Conservation (phyloP, 2,329 filamentous ascomycete genomes). For the Alternaria novae-zelandiae region DNA sequence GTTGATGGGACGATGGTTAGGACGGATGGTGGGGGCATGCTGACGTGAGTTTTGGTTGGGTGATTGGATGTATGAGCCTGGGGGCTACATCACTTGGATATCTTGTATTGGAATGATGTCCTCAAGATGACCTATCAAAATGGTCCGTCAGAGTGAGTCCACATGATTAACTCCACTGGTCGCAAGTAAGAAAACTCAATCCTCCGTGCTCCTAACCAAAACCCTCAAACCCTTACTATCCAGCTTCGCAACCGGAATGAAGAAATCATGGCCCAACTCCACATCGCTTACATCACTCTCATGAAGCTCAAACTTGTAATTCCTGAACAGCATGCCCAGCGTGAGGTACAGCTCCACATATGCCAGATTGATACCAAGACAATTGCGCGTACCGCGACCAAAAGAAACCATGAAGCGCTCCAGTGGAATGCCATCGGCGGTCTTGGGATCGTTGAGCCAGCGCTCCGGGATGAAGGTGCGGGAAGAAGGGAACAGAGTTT, state of each 20-base stretch:
- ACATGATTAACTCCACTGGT: neutral
- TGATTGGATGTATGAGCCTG: neutral
- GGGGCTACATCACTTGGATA: neutral
- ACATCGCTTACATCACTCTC: slow-evolving; percentile 41
- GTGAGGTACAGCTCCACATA: slow-evolving; percentile 44
- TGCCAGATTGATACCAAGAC: slow-evolving; percentile 51
- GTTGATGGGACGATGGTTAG: slow-evolving; percentile 53
- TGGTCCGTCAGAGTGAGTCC: neutral
- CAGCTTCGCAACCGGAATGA: slow-evolving; percentile 43
- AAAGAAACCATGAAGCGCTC: slow-evolving; percentile 53
- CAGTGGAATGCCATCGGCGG: slow-evolving; percentile 38
- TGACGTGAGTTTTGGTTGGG: slow-evolving; percentile 5
- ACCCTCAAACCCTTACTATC: slow-evolving; percentile 48
- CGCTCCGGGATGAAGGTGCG: slow-evolving; percentile 49
- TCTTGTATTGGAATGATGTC: neutral
- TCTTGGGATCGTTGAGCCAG: slow-evolving; percentile 46
- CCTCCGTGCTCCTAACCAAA: slow-evolving; percentile 29
- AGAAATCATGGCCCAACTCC: slow-evolving; percentile 47
- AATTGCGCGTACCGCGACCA: slow-evolving; percentile 50
- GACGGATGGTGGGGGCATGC: slow-evolving; percentile 50
- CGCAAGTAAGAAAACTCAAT: slow-evolving; percentile 9
- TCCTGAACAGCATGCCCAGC: slow-evolving; percentile 42
- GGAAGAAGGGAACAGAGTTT: slow-evolving; percentile 47
- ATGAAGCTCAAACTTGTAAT: slow-evolving; percentile 40
- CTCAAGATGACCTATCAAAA: neutral